phyloP scores from a whole-genome alignment of 306 rosid genomes.

The Cajanus cajan region DNA sequence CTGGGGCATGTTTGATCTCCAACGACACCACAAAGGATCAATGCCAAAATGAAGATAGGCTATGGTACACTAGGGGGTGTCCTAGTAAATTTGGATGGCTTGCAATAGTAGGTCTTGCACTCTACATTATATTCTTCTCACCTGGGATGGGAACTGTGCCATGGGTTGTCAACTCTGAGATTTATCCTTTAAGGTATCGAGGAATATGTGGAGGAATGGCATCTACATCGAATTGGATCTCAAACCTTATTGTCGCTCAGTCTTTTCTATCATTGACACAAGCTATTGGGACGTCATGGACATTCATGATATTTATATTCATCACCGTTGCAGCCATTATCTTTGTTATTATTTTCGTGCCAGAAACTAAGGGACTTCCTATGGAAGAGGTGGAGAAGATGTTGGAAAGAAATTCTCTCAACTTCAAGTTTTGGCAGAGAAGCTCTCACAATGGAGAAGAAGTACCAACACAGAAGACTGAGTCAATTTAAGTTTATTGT shows the following conservation, averaged over 20 bases:
- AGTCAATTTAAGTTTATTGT: not conserved
- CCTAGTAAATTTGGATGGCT: conserved; percentile 62
- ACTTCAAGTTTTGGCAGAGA: conserved; percentile 55
- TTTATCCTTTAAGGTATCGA: conserved; percentile 57
- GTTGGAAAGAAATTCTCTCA: conserved; percentile 48
- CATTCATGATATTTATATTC: conserved; percentile 54
- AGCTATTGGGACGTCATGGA: conserved; percentile 55
- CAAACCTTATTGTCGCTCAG: conserved; percentile 64
- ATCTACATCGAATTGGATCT: conserved; percentile 55
- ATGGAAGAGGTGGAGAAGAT: conserved; percentile 64
- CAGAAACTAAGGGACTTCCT: conserved; percentile 66
- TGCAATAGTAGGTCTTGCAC: conserved; percentile 50
- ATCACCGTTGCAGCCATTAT: conserved; percentile 41
- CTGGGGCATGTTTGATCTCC: conserved; percentile 59
- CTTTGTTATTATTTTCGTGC: conserved; percentile 51
- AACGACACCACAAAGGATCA: conserved; percentile 30
- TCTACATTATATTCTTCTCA: conserved; percentile 57
- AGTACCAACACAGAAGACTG: not conserved
- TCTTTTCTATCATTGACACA: conserved; percentile 53
- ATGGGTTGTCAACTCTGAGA: conserved; percentile 73
- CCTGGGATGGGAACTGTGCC: conserved; percentile 76
- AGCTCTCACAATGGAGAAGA: conserved; percentile 15
- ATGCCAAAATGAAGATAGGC: conserved; percentile 36
- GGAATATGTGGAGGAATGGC: conserved; percentile 70
- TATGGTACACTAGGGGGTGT: conserved; percentile 66